Conservation (phyloP, 2,329 filamentous ascomycete species). For the Metarhizium guizhouense region DNA sequence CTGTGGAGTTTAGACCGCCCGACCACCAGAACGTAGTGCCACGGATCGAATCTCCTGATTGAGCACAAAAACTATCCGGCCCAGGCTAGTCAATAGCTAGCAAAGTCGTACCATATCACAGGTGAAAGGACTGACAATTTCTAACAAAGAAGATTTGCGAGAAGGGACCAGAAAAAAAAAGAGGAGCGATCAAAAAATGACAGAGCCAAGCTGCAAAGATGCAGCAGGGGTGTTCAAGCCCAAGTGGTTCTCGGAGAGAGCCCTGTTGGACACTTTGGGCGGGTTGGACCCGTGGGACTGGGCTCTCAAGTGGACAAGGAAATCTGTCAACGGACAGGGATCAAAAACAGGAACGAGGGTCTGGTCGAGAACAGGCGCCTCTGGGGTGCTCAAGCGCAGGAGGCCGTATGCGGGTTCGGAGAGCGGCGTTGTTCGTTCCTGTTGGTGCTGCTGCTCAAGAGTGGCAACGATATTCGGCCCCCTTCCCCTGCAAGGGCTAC, state of each 20-base stretch:
- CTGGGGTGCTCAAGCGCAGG: too few relatives aligned
- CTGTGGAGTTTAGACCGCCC: neutral
- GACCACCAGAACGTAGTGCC: neutral
- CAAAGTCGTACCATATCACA: neutral
- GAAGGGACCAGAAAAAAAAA: neutral
- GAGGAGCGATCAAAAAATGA: neutral
- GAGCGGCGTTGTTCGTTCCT: too few relatives aligned
- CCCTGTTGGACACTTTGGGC: neutral
- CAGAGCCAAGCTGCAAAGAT: neutral
- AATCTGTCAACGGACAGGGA: neutral
- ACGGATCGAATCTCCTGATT: neutral
- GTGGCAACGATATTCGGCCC: too few relatives aligned
- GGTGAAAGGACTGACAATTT: neutral
- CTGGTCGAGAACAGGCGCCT: neutral
- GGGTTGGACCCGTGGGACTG: neutral
- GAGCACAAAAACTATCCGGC: neutral
- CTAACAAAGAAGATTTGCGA: neutral
- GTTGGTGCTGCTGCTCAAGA: too few relatives aligned
- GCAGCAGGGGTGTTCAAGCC: constrained; percentile 1
- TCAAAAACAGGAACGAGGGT: neutral
- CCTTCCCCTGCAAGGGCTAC: too few relatives aligned
- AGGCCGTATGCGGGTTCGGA: too few relatives aligned
- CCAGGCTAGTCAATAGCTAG: neutral
- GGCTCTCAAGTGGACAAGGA: neutral
- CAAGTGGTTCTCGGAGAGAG: neutral